phyloP scores from a whole-genome alignment of 805 yeast species.

The Yarrowia sp. region DNA sequence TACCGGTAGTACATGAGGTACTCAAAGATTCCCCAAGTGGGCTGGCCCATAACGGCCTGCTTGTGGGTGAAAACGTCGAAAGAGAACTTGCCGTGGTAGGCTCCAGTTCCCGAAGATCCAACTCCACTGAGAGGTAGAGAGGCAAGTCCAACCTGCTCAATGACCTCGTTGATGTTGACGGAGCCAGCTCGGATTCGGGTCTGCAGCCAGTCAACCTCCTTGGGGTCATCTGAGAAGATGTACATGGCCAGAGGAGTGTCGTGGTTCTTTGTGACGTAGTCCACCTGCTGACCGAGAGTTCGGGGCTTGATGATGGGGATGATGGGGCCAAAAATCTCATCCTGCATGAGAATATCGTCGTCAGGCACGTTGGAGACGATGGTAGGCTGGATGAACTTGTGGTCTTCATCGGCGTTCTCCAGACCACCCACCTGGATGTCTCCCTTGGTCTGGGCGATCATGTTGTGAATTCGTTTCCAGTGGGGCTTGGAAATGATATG shows the following conservation, averaged over 20 bases:
- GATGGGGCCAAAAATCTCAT: slow-evolving; percentile 84
- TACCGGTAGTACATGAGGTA: slow-evolving; percentile 62
- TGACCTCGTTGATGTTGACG: slow-evolving; percentile 68
- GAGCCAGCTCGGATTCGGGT: slow-evolving; percentile 72
- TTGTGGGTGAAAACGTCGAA: slow-evolving; percentile 74
- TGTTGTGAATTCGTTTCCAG: slow-evolving; percentile 55
- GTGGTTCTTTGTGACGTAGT: slow-evolving; percentile 54
- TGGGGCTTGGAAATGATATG: slow-evolving; percentile 67
- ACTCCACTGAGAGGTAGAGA: slow-evolving; percentile 89
- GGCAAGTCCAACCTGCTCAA: slow-evolving; percentile 70
- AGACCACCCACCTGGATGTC: slow-evolving; percentile 45
- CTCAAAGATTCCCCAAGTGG: slow-evolving; percentile 63
- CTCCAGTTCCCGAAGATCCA: slow-evolving; percentile 83
- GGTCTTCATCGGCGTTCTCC: slow-evolving; percentile 43
- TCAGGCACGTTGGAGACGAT: slow-evolving; percentile 65
- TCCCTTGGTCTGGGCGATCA: slow-evolving; percentile 49
- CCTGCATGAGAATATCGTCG: slow-evolving; percentile 73
- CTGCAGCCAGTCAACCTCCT: slow-evolving; percentile 60
- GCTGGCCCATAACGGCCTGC: slow-evolving; percentile 69
- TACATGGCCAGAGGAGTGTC: slow-evolving; percentile 85
- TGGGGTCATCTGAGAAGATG: slow-evolving; percentile 59
- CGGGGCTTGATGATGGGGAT: slow-evolving; percentile 70
- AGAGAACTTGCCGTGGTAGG: slow-evolving; percentile 77
- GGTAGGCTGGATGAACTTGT: slow-evolving; percentile 72
- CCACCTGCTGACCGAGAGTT: slow-evolving; percentile 44